phyloP scores from a whole-genome alignment of 352 stramenopile genomes.

The Halophytophthora polymorphica region DNA sequence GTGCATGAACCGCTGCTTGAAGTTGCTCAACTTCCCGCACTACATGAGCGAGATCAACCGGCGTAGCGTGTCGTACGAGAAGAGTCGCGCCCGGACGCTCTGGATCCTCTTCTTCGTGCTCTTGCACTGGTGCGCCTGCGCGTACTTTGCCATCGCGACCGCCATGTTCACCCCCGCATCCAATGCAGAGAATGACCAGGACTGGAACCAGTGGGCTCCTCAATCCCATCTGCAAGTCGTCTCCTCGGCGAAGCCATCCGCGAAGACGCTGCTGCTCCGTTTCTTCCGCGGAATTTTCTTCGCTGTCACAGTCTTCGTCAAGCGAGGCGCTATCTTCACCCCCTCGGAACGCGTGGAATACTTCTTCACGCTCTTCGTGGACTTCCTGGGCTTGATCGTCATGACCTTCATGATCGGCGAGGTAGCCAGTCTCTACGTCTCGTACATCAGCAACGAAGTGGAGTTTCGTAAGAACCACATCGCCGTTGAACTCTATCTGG shows the following conservation, averaged over 20 bases:
- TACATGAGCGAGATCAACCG: slow-evolving; percentile 56
- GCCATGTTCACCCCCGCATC: not conserved
- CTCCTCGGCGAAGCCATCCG: slow-evolving; percentile 3
- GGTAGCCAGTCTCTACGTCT: slow-evolving; percentile 48
- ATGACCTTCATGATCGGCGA: slow-evolving; percentile 57
- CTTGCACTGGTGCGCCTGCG: slow-evolving; percentile 53
- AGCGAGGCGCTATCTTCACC: slow-evolving; percentile 40
- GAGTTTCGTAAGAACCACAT: slow-evolving; percentile 63
- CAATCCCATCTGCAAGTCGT: slow-evolving; percentile 12
- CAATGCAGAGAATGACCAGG: not conserved
- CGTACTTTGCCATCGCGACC: slow-evolving; percentile 36
- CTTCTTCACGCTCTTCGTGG: slow-evolving; percentile 41
- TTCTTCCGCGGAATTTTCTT: slow-evolving; percentile 54
- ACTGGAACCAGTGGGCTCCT: slow-evolving; percentile 46
- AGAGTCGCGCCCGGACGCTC: slow-evolving; percentile 37
- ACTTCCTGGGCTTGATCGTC: slow-evolving; percentile 36
- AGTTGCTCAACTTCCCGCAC: slow-evolving; percentile 48
- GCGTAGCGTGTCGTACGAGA: slow-evolving; percentile 47
- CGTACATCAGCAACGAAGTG: slow-evolving; percentile 59
- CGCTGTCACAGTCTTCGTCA: slow-evolving; percentile 35
- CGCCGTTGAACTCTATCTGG: slow-evolving; percentile 45
- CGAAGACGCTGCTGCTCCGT: slow-evolving; percentile 16
- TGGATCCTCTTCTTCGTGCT: slow-evolving; percentile 41
- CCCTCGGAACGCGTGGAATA: slow-evolving; percentile 20
- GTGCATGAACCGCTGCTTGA: slow-evolving; percentile 45